phyloP scores from a whole-genome alignment of 768 basidiomycete genomes.

The Xerocomellus chrysenteron region DNA sequence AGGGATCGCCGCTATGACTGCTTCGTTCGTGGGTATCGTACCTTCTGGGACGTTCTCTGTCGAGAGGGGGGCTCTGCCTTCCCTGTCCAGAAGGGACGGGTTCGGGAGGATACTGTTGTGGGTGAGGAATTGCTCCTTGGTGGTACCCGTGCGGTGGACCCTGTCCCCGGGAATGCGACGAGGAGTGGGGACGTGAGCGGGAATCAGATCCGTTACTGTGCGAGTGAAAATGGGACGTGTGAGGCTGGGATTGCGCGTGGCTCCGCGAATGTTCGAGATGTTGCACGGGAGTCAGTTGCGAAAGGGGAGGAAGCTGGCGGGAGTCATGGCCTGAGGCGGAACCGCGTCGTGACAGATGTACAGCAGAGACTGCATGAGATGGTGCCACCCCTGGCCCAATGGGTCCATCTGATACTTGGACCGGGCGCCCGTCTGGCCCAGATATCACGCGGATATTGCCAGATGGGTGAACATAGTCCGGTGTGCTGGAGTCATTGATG shows the following conservation, averaged over 20 bases:
- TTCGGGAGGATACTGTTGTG: slow-evolving; percentile 50
- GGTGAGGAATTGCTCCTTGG: slow-evolving; percentile 40
- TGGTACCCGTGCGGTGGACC: slow-evolving; percentile 32
- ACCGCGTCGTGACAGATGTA: slow-evolving; percentile 44
- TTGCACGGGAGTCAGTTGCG: slow-evolving; percentile 46
- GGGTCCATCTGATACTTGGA: slow-evolving; percentile 49
- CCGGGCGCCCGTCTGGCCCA: slow-evolving; percentile 49
- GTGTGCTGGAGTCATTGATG: slow-evolving; percentile 46
- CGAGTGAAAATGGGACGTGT: slow-evolving; percentile 43
- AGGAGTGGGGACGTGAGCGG: slow-evolving; percentile 50
- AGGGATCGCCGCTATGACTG: slow-evolving; percentile 35
- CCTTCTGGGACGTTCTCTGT: slow-evolving; percentile 45
- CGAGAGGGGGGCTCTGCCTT: slow-evolving; percentile 51
- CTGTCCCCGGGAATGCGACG: slow-evolving; percentile 51
- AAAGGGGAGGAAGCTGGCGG: slow-evolving; percentile 50
- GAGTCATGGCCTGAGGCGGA: slow-evolving; percentile 44
- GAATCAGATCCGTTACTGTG: slow-evolving; percentile 43
- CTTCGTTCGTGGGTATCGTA: slow-evolving; percentile 46
- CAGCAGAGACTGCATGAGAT: slow-evolving; percentile 37
- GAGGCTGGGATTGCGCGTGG: slow-evolving; percentile 36
- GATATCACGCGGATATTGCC: slow-evolving; percentile 46
- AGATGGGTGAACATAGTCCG: slow-evolving; percentile 51
- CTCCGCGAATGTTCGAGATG: slow-evolving; percentile 36
- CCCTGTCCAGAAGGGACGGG: slow-evolving; percentile 43
- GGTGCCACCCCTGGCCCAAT: slow-evolving; percentile 40